Conservation (phyloP, 75 land plant genomes). For the Pseudotsuga menziesii region DNA sequence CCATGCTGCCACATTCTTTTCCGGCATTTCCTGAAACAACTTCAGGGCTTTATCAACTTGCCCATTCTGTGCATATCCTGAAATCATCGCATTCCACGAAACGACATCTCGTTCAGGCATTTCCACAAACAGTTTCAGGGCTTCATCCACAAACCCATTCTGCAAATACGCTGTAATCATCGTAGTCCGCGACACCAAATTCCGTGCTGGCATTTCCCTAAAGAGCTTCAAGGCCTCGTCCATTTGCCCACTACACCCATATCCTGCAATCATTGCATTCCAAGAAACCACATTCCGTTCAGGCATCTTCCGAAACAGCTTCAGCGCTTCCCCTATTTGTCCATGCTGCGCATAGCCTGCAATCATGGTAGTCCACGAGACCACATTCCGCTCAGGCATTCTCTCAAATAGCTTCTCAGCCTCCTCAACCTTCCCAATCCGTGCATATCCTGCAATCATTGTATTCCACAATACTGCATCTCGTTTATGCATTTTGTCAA, state of each 20-base stretch:
- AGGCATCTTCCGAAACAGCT: background rate
- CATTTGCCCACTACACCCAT: background rate
- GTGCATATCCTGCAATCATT: conserved; percentile 6
- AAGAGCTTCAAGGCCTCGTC: conserved; percentile 9
- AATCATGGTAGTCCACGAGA: conserved; percentile 7
- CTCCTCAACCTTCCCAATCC: background rate
- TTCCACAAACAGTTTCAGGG: background rate
- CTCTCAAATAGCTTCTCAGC: background rate
- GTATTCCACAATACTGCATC: conserved; percentile 12
- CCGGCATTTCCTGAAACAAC: conserved; percentile 9
- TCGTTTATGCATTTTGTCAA: conserved; percentile 1
- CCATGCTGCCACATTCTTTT: too few relatives aligned
- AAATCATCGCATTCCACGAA: conserved; percentile 9
- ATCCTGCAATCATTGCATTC: conserved; percentile 5
- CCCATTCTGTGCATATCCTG: conserved; percentile 13
- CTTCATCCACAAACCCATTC: conserved; percentile 17
- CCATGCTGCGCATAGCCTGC: background rate
- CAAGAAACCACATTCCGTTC: background rate
- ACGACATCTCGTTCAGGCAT: background rate
- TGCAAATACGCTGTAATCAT: conserved; percentile 16
- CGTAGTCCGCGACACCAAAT: conserved; percentile 20
- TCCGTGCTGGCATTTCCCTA: conserved; percentile 7
- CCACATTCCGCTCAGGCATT: background rate
- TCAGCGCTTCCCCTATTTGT: background rate
- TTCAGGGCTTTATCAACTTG: background rate